phyloP scores from a whole-genome alignment of 2,329 filamentous ascomycete species.

The Colletotrichum sp. region DNA sequence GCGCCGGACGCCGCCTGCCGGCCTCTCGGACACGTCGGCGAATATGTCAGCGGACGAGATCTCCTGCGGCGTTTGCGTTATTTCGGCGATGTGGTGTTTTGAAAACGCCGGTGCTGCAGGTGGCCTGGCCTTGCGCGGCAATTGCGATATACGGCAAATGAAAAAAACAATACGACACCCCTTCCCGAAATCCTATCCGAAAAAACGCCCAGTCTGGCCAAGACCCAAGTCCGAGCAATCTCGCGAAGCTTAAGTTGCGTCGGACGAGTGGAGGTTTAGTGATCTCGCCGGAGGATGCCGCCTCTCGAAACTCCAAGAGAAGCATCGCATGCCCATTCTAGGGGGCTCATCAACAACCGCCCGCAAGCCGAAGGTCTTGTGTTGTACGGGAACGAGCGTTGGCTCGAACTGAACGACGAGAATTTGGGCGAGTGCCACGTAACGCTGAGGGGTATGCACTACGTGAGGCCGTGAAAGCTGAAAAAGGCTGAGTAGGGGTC shows the following conservation, averaged over 20 bases:
- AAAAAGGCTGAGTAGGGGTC: neutral
- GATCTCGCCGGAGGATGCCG: neutral
- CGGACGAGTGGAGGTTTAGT: neutral
- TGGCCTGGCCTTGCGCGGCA: neutral
- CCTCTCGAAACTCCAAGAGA: neutral
- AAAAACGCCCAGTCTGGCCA: neutral
- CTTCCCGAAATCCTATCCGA: neutral
- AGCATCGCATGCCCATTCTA: neutral
- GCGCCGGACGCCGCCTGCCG: neutral
- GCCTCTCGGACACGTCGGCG: neutral
- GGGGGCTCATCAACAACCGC: neutral
- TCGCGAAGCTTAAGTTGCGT: neutral
- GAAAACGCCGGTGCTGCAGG: neutral
- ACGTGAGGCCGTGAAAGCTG: neutral
- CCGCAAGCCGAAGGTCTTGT: neutral
- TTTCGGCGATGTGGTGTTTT: neutral
- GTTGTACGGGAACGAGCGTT: neutral
- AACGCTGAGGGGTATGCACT: neutral
- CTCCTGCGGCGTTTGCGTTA: neutral
- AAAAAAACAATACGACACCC: neutral
- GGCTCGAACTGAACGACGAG: neutral
- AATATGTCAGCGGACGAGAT: neutral
- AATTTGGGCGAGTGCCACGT: neutral
- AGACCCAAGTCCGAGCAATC: neutral
- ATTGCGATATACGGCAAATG: neutral